phyloP scores from a whole-genome alignment of 1,284 basidiomycete genomes.

The Puccinia sorghi region DNA sequence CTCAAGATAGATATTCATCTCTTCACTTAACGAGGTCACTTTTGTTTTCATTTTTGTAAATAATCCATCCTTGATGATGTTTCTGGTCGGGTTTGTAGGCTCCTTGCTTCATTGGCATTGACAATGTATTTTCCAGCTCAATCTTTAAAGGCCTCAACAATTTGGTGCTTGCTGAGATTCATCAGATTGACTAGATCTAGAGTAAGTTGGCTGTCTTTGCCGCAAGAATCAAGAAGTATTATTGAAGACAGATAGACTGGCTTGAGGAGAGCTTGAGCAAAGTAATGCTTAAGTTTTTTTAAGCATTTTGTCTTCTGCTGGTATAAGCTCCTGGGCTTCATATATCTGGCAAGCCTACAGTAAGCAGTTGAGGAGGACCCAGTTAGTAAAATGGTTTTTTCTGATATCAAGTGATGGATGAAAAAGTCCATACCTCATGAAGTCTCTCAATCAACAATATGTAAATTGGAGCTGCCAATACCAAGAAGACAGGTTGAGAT shows the following conservation, averaged over 20 bases:
- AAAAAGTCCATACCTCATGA: not conserved
- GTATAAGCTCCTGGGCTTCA: constrained; percentile 1
- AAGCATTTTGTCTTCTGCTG: not conserved
- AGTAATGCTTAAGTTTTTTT: not conserved
- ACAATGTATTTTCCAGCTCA: too few species aligned
- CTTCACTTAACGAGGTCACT: too few species aligned
- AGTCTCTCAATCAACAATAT: not conserved
- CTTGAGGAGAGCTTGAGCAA: not conserved
- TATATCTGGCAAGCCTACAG: not conserved
- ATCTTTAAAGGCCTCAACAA: too few species aligned
- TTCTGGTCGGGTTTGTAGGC: too few species aligned
- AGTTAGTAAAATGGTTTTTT: not conserved
- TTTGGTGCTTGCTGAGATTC: too few species aligned
- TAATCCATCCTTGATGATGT: too few species aligned
- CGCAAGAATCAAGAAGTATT: not conserved
- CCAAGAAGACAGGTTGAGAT: not conserved
- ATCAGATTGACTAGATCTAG: not conserved
- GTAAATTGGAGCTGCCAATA: not conserved
- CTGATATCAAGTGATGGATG: not conserved
- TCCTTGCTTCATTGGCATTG: too few species aligned
- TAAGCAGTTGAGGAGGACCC: too few species aligned
- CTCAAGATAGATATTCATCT: too few species aligned
- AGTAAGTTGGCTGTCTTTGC: too few species aligned
- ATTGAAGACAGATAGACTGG: not conserved
- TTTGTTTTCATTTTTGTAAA: too few species aligned